Evolutionary conservation across 2,329 filamentous ascomycete genomes (phyloP).

Genomic region (Pyricularia pennisetigena): DNA sequence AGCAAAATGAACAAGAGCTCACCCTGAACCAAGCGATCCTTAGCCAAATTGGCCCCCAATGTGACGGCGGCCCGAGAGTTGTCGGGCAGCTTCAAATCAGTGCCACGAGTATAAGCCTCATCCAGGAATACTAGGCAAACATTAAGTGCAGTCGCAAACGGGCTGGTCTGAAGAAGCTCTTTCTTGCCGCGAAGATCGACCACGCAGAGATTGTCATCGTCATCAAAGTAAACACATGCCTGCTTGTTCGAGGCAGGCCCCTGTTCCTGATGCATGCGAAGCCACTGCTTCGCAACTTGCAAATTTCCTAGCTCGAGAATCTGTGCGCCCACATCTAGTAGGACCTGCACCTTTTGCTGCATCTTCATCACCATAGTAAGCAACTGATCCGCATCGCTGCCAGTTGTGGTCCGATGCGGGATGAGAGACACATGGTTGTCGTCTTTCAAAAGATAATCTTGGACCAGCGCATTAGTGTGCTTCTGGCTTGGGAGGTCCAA

Average conservation of each 20-base stretch:
- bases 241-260: conserved; percentile 17
- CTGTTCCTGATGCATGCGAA: conserved; percentile 20
- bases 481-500: conserved; percentile 41
- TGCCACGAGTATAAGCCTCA: conserved; percentile 61
- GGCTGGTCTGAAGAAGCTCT: conserved; percentile 45
- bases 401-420: conserved; percentile 13
- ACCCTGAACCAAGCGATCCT: conserved; percentile 62
- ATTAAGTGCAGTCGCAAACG: conserved; percentile 45
- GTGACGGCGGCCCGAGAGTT: conserved; percentile 57
- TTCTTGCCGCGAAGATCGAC: conserved; percentile 34
- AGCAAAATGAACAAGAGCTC: neutral
- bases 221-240: conserved; percentile 47
- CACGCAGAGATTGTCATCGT: conserved; percentile 43
- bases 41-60: conserved; percentile 52
- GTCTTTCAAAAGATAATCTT: conserved; percentile 41
- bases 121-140: conserved; percentile 59
- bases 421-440: conserved; percentile 36
- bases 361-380: conserved; percentile 32
- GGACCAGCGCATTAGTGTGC: conserved; percentile 59
- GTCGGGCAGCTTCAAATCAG: conserved; percentile 51
- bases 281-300: conserved; percentile 43
- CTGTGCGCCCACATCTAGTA: conserved; percentile 63
- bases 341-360: conserved; percentile 36
- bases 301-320: conserved; percentile 54
- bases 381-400: conserved; percentile 27